Percentiles rank a stretch among this genome's conserved stretches.
Evolutionary conservation across 2,329 filamentous ascomycete genomes (phyloP).

Genomic region (Aspergillus ruber): DNA sequence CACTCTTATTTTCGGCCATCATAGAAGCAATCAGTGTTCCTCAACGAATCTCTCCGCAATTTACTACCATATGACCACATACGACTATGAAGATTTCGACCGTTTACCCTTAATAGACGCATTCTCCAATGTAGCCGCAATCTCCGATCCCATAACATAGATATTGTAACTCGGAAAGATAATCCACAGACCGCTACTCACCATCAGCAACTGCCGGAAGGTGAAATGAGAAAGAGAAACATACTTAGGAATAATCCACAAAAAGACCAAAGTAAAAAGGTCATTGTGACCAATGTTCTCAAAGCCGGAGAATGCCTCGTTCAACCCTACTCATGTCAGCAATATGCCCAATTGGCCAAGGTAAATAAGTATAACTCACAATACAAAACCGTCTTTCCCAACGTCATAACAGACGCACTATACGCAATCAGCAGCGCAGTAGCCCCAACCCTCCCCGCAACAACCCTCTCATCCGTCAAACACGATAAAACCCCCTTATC

Average conservation of each 20-base stretch:
- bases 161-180: constrained; percentile 58
- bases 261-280: constrained; percentile 44
- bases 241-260: constrained; percentile 64
- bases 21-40: too few species aligned
- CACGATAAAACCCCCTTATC: constrained; percentile 36
- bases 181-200: constrained; percentile 56
- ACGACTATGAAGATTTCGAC: constrained; percentile 22
- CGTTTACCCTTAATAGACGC: constrained; percentile 15
- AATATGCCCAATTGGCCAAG: not conserved
- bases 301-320: constrained; percentile 57
- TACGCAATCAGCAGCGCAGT: constrained; percentile 55
- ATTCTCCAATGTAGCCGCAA: constrained; percentile 51
- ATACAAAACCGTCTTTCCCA: constrained; percentile 63
- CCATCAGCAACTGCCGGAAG: constrained; percentile 9
- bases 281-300: constrained; percentile 59
- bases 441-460: constrained; percentile 48
- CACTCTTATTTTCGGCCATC: too few species aligned
- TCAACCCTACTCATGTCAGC: constrained; percentile 40
- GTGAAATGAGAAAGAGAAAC: constrained; percentile 18
- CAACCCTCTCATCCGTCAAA: constrained; percentile 44
- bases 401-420: constrained; percentile 55
- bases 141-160: constrained; percentile 55
- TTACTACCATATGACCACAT: too few species aligned
- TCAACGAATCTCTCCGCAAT: too few species aligned
- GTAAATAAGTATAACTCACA: constrained; percentile 41